Evolutionary conservation across 129 eudicot genomes (phyloP).

Genomic region (Saussurea involucrata): DNA sequence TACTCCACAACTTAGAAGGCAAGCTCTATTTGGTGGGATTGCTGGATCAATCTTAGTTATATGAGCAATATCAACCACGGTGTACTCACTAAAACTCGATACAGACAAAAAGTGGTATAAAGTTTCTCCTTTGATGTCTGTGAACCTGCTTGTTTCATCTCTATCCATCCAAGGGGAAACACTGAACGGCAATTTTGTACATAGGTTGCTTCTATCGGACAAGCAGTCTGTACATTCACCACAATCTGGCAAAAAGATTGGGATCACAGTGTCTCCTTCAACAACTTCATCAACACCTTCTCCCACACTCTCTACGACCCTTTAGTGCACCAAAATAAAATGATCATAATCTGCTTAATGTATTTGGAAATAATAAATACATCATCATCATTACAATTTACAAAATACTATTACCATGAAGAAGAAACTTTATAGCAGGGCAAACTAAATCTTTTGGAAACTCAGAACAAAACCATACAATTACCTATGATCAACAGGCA

Average conservation of each 20-base stretch:
- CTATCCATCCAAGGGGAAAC: slow-evolving; percentile 52
- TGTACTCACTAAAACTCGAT: slow-evolving; percentile 62
- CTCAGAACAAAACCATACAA: no score
- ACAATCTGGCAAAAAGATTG: slow-evolving; percentile 49
- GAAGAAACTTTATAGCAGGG: no score
- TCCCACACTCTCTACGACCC: slow-evolving; percentile 61
- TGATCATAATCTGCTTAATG: not conserved
- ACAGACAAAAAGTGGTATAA: slow-evolving; percentile 46
- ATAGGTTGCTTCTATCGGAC: slow-evolving; percentile 58
- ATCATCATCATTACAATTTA: not conserved
- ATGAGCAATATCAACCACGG: slow-evolving; percentile 52
- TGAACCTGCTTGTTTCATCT: slow-evolving; percentile 64
- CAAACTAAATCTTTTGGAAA: no score
- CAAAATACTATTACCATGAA: not conserved
- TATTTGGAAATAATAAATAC: not conserved
- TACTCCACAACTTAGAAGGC: slow-evolving; percentile 71
- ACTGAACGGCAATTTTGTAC: slow-evolving; percentile 44
- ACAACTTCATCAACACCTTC: slow-evolving; percentile 40
- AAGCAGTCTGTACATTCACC: slow-evolving; percentile 50
- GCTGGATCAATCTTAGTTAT: slow-evolving; percentile 40
- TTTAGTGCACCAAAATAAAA: not conserved
- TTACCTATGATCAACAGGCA: no score
- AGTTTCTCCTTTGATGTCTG: slow-evolving; percentile 53
- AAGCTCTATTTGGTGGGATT: slow-evolving; percentile 57
- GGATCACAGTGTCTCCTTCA: slow-evolving; percentile 53